Evolutionary conservation across 305 asterid genomes (phyloP).

Genomic region (Petunia hybrid): DNA sequence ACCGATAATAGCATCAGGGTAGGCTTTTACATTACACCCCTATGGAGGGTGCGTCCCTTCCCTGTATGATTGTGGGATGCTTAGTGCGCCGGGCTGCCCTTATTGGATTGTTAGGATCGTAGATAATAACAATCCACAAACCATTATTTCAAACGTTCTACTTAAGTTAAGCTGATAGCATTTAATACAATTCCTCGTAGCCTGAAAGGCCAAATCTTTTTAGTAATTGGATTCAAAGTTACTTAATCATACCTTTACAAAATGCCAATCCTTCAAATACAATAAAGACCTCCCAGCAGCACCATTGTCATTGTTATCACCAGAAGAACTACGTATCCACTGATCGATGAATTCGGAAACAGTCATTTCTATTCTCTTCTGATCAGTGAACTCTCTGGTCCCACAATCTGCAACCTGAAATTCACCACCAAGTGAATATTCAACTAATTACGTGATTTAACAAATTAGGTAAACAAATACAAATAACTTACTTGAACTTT

Average conservation of each 20-base stretch:
- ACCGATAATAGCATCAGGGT: too few relatives aligned
- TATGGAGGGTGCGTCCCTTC: too few relatives aligned
- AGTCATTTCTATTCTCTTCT: conserved; percentile 81
- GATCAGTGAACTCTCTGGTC: conserved; percentile 76
- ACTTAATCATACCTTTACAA: conserved; percentile 66
- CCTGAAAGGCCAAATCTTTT: conserved; percentile 1
- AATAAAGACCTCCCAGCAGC: conserved; percentile 51
- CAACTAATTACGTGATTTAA: background rate
- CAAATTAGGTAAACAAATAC: background rate
- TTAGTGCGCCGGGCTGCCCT: too few relatives aligned
- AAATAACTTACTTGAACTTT: conserved; percentile 67
- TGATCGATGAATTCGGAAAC: conserved; percentile 70
- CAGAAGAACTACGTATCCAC: conserved; percentile 51
- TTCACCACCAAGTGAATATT: background rate
- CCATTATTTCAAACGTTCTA: background rate
- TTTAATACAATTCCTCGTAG: background rate
- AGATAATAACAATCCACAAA: conserved; percentile 14
- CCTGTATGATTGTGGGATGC: too few relatives aligned
- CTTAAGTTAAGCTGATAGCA: background rate
- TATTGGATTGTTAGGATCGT: background rate
- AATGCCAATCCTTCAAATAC: conserved; percentile 98
- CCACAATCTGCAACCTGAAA: conserved; percentile 91
- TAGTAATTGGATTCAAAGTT: background rate
- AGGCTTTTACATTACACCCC: too few relatives aligned
- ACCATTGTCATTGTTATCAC: too few relatives aligned